phyloP scores from a whole-genome alignment of 345 rosid species.

The Erucastrum elatum region DNA sequence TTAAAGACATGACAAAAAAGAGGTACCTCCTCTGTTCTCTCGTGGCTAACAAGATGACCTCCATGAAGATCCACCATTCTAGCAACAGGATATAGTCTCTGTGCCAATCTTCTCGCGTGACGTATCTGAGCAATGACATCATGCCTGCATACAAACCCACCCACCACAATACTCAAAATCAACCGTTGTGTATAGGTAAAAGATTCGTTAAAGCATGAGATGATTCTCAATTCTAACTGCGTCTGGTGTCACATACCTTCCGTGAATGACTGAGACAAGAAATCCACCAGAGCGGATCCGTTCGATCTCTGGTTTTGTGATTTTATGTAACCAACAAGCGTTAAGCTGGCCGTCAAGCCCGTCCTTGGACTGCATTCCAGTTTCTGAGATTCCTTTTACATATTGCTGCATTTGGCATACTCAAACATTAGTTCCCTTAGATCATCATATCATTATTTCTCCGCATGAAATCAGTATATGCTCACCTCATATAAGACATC shows the following conservation, averaged over 20 bases:
- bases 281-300: conserved; percentile 65
- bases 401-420: conserved; percentile 59
- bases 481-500: conserved; percentile 74
- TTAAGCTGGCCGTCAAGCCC: conserved; percentile 93
- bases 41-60: conserved; percentile 95
- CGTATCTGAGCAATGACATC: conserved; percentile 90
- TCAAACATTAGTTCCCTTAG: not conserved
- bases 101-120: conserved; percentile 81
- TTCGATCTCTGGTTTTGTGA: conserved; percentile 64
- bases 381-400: conserved; percentile 85
- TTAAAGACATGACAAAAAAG: not conserved
- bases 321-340: conserved; percentile 92
- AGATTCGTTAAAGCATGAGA: not conserved
- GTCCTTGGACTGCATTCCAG: conserved; percentile 80
- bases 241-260: conserved; percentile 56
- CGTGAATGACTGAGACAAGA: conserved; percentile 92
- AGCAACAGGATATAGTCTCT: conserved; percentile 74
- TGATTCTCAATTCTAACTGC: not conserved
- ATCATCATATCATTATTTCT: not conserved
- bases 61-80: conserved; percentile 96
- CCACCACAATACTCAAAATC: not conserved
- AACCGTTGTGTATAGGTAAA: not conserved
- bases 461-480: not conserved
- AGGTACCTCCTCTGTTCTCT: conserved; percentile 85
- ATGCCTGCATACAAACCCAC: conserved; percentile 48